Evolutionary conservation across 495 filamentous ascomycete genomes (phyloP).

Genomic region (Sphaerosporella brunnea): DNA sequence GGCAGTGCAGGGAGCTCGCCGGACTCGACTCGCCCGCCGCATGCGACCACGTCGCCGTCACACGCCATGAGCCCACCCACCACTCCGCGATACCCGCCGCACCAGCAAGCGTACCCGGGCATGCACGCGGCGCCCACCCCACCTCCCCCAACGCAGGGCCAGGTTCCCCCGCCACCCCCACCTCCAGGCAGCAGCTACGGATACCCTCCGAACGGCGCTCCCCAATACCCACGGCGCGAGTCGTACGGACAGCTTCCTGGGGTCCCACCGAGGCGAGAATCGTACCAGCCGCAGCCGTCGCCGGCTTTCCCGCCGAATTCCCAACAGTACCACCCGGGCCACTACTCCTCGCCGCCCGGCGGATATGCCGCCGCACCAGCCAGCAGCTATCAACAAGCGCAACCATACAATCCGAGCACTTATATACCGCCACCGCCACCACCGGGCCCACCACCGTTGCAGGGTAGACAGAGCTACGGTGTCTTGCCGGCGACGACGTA

Average conservation of each 20-base stretch:
- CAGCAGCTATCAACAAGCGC: conserved; percentile 13
- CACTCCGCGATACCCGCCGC: conserved; percentile 28
- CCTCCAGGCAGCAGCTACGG: conserved; percentile 5
- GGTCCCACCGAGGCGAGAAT: conserved; percentile 17
- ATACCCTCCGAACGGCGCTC: conserved; percentile 8
- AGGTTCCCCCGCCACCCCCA: conserved; percentile 23
- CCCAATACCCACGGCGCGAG: conserved; percentile 19
- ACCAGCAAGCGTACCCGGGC: conserved; percentile 27
- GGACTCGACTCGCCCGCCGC: neutral
- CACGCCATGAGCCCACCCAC: conserved; percentile 35
- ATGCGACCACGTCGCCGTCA: neutral
- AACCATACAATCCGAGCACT: conserved; percentile 47
- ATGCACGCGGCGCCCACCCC: conserved; percentile 23
- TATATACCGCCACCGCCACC: conserved; percentile 88
- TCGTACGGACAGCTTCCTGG: conserved; percentile 23
- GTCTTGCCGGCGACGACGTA: conserved; percentile 19
- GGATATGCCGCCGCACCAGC: conserved; percentile 17
- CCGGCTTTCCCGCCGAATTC: conserved; percentile 24
- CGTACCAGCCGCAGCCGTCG: conserved; percentile 34
- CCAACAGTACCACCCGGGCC: conserved; percentile 28
- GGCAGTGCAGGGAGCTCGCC: conserved; percentile 8
- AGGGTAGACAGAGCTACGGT: conserved; percentile 16
- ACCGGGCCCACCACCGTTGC: conserved; percentile 51
- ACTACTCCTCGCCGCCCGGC: conserved; percentile 17
- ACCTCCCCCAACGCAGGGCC: conserved; percentile 29